Conservation (phyloP, 2,329 filamentous ascomycete species). For the Fusarium zealandicum region DNA sequence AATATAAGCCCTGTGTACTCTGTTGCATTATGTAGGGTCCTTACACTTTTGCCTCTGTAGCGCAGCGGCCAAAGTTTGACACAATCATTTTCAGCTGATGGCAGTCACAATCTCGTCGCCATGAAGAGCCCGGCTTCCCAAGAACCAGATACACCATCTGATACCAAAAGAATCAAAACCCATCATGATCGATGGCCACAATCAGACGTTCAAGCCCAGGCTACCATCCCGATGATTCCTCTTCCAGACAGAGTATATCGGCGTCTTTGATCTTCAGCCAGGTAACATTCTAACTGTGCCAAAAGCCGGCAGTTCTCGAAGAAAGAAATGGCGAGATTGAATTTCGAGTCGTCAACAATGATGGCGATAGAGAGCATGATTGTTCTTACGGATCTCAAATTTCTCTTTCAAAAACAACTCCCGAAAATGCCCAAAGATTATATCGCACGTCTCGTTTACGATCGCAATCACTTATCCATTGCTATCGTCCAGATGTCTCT, state of each 20-base stretch:
- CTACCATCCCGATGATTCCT: slow-evolving; percentile 59
- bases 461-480: slow-evolving; percentile 93
- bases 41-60: no score
- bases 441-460: slow-evolving; percentile 95
- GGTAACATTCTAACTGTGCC: accelerated
- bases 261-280: no score
- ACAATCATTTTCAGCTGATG: no score
- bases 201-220: no score
- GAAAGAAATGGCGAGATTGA: slow-evolving; percentile 95
- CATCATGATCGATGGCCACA: no score
- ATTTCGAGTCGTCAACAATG: slow-evolving; percentile 97
- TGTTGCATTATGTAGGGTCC: no score
- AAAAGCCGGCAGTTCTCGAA: slow-evolving; percentile 84
- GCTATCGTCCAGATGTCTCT: slow-evolving; percentile 97
- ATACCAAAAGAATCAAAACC: no score
- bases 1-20: no score
- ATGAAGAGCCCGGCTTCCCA: no score
- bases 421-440: slow-evolving; percentile 99
- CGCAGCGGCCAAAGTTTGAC: no score
- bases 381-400: slow-evolving; percentile 93
- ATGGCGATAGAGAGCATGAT: slow-evolving; percentile 88
- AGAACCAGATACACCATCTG: no score
- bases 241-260: slow-evolving; percentile 88
- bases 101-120: no score
- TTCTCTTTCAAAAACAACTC: slow-evolving; percentile 97